These are phyloP conservation scores for Diaporthe ampelina DNA, from an alignment of 2,329 filamentous ascomycete species.

Conservation along the genomic window DNA sequence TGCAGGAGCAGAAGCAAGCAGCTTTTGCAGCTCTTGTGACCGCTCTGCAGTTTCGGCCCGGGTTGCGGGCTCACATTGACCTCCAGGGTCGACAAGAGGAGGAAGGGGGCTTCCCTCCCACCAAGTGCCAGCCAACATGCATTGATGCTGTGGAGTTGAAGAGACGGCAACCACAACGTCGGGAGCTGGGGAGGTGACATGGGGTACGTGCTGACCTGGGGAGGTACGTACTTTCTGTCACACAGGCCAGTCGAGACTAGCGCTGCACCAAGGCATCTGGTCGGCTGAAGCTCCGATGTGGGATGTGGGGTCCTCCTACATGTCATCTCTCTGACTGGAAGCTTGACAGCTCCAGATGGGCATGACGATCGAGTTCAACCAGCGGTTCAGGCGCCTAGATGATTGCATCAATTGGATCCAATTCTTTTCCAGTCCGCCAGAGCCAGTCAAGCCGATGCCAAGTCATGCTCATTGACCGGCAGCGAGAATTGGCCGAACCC, in stretches of 20 bases:
- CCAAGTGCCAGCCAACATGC: neutral
- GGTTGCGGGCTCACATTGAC: neutral
- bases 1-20: neutral
- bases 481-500: neutral
- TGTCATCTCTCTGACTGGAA: neutral
- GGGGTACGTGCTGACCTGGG: neutral
- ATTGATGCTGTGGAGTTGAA: neutral
- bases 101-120: neutral
- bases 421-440: neutral
- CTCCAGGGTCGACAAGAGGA: neutral
- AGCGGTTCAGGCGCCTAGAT: neutral
- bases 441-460: slow-evolving; percentile 19
- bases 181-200: neutral
- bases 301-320: neutral
- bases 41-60: neutral
- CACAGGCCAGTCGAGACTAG: neutral
- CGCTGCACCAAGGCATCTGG: slow-evolving; percentile 10
- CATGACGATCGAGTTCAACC: neutral
- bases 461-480: neutral
- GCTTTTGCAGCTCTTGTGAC: neutral
- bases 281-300: slow-evolving; percentile 11
- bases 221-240: neutral
- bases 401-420: neutral
- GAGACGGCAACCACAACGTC: neutral
- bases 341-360: neutral